Base-by-base conservation (phyloP, 805 yeast genomes). In the Lipomyces yamadae region DNA sequence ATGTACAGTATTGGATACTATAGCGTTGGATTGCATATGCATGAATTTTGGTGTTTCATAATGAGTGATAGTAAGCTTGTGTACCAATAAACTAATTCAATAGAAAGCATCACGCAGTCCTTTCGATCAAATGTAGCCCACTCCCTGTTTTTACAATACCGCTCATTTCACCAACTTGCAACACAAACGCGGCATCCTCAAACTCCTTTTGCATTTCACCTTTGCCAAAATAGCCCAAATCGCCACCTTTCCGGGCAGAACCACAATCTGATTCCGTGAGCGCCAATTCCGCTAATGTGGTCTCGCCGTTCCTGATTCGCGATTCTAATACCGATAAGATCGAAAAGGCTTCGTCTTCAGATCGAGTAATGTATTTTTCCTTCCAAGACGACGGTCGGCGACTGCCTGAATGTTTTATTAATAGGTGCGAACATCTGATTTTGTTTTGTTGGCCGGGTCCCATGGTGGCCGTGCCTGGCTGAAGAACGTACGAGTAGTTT, bases 181-280 rank as follows among this genome's bases (percentile, higher is more conserved):
- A 81, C 3, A 79, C 87, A 76, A 90, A 94, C 1, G 97, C 88
- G 1, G 95, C 96, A 67, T 87, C 87, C 78, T 95, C 99, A 75
- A 95, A 95, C 66, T 89, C 80, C 45, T 97, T 97, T 78, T 95
- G 98, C 99, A 95, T 95, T 73, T 89, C 92, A 52, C 97, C 97
- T 68, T 83, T 86, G 32, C 90, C 91, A 75, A 95, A 95, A 75
- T 80, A 86, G 0, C 99, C 98, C 73, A 95, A 82, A 77, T 95
- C 99, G 57, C 99, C 99, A 29, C 92, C 92, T 74, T 90, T 87
- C 58, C 89, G 81, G 74, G 90, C 96, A 10, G 96, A 89, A 18
- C 90, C 85, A 78, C 98, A 92, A 76, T 94, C 99, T 69, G 96
- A 88, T 76, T 91, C 95, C 1, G 92, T 86, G 48, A 81, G 76